Evolutionary conservation across 768 basidiomycete species (phyloP).

Genomic region (Auriscalpium microsporum): DNA sequence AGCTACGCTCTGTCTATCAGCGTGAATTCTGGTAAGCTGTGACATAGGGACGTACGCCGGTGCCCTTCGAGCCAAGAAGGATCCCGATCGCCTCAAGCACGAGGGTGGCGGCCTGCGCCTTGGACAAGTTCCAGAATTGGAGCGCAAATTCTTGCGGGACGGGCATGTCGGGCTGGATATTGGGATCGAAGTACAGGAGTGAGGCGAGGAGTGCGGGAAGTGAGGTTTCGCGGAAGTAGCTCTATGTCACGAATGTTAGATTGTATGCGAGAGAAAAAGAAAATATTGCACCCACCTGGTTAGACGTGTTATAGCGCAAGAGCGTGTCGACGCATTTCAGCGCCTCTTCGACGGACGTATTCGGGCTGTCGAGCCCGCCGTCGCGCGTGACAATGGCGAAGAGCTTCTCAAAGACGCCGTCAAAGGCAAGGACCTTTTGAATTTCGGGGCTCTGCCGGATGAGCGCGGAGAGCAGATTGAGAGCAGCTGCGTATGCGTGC

Average conservation of each 20-base stretch:
- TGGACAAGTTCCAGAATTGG: slow-evolving; percentile 95
- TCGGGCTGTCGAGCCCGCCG: slow-evolving; percentile 81
- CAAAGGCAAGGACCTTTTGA: slow-evolving; percentile 94
- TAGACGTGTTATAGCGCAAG: slow-evolving; percentile 87
- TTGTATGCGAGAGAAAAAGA: neutral
- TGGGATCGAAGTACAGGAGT: slow-evolving; percentile 63
- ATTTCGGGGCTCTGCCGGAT: slow-evolving; percentile 86
- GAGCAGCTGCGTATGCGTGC: neutral
- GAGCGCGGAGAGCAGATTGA: slow-evolving; percentile 38
- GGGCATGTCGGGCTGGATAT: slow-evolving; percentile 43
- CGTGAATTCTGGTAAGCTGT: neutral
- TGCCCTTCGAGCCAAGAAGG: slow-evolving; percentile 67
- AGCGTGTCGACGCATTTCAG: slow-evolving; percentile 79
- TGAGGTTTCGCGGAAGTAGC: slow-evolving; percentile 90
- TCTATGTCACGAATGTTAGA: slow-evolving; percentile 41
- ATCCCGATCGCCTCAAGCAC: slow-evolving; percentile 81
- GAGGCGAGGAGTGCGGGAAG: slow-evolving; percentile 60
- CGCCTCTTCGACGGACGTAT: slow-evolving; percentile 78
- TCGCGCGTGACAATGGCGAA: slow-evolving; percentile 83
- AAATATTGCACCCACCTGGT: slow-evolving; percentile 54
- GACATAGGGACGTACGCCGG: slow-evolving; percentile 36
- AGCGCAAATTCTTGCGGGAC: slow-evolving; percentile 87
- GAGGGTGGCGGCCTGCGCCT: slow-evolving; percentile 70
- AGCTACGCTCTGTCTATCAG: slow-evolving; percentile 29
- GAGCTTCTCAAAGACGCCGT: slow-evolving; percentile 92